Evolutionary conservation across 148 eudicot species (phyloP).

Genomic region (Fagopyrum tataricum): DNA sequence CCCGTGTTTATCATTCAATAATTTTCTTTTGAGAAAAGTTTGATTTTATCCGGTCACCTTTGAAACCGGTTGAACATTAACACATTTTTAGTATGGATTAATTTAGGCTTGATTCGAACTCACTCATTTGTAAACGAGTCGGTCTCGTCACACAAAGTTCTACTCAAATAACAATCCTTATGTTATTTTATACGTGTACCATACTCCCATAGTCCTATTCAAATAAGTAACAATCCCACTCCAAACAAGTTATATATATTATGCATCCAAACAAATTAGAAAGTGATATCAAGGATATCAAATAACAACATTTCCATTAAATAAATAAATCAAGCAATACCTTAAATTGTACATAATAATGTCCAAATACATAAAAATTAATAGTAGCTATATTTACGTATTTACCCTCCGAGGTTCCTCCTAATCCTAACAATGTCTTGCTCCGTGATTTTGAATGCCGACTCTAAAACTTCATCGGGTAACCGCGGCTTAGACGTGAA

Average conservation of each 20-base stretch:
- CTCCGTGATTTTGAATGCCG: constrained; percentile 47
- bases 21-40: no score
- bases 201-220: not conserved
- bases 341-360: no score
- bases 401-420: constrained; percentile 50
- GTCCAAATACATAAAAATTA: not conserved
- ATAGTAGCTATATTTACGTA: not conserved
- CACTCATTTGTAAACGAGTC: no score
- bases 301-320: not conserved
- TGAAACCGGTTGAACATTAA: no score
- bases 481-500: constrained; percentile 44
- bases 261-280: not conserved
- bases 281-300: not conserved
- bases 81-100: no score
- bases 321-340: not conserved
- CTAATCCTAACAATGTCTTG: constrained; percentile 56
- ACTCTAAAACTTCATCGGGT: constrained; percentile 50
- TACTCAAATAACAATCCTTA: not conserved
- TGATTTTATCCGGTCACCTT: no score
- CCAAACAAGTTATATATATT: not conserved
- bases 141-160: no score
- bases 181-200: not conserved
- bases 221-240: not conserved
- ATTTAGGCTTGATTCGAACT: no score
- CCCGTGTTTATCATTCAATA: no score